phyloP scores from a whole-genome alignment of 106 monocot genomes.

The Iris macrosiphon region DNA sequence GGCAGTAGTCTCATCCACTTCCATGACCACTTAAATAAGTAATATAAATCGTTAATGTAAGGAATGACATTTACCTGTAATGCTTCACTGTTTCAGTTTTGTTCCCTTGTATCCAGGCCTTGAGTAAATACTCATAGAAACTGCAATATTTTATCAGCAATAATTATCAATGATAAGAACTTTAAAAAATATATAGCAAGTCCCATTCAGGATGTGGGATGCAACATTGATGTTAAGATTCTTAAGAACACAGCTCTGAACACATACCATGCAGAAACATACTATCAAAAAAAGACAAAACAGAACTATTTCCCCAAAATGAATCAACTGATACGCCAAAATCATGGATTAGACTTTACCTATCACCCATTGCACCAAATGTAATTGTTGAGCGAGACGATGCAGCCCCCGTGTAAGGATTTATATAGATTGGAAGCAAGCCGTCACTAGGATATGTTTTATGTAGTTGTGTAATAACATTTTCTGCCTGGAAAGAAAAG shows the following conservation, averaged over 20 bases:
- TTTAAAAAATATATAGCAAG: no score
- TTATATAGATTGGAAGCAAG: conserved; percentile 64
- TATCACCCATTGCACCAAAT: conserved; percentile 87
- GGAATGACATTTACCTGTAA: conserved; percentile 41
- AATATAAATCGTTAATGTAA: background rate
- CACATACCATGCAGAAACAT: no score
- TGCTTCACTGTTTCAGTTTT: conserved; percentile 88
- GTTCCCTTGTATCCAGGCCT: conserved; percentile 95
- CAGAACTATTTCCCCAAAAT: no score
- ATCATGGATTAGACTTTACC: no score
- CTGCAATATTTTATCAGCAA: conserved; percentile 35
- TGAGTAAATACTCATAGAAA: conserved; percentile 97
- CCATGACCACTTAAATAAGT: background rate
- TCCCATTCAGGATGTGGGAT: no score
- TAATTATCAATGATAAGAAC: background rate
- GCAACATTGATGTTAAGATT: no score
- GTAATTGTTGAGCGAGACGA: conserved; percentile 52
- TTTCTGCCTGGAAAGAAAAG: conserved; percentile 45
- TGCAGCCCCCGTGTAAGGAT: conserved; percentile 49
- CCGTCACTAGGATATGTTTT: conserved; percentile 64
- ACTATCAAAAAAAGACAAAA: no score
- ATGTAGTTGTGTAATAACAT: conserved; percentile 48
- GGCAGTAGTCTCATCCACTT: background rate
- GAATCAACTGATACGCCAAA: no score
- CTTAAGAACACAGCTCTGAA: no score